phyloP scores from a whole-genome alignment of 805 yeast genomes.

The Metschnikowia cubensis region DNA sequence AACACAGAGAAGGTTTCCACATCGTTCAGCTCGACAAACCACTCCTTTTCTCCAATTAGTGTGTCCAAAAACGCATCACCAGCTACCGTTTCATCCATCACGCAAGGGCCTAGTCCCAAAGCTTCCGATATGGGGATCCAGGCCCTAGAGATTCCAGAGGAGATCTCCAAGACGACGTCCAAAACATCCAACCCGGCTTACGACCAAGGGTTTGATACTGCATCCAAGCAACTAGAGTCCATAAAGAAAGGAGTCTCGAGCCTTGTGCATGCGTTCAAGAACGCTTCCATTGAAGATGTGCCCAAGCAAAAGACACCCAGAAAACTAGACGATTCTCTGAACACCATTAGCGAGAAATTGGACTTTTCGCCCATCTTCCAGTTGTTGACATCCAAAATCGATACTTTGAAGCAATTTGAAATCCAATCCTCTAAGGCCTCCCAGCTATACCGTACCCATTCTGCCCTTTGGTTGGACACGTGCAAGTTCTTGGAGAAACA shows the following conservation, averaged over 20 bases:
- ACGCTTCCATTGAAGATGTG: not conserved
- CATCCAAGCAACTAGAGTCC: slow-evolving; percentile 25
- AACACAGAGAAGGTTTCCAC: slow-evolving; percentile 10
- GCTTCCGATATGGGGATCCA: not conserved
- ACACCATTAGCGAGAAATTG: slow-evolving; percentile 31
- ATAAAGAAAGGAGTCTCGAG: slow-evolving; percentile 16
- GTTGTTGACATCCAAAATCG: slow-evolving; percentile 26
- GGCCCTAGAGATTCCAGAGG: slow-evolving; percentile 2
- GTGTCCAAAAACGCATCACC: no score
- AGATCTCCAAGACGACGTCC: not conserved
- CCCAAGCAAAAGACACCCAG: not conserved
- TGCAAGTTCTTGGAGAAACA: slow-evolving; percentile 19
- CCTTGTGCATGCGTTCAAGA: slow-evolving; percentile 4
- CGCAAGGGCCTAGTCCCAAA: not conserved
- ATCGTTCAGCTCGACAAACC: slow-evolving; percentile 1
- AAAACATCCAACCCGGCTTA: slow-evolving; percentile 23
- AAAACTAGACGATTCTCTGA: slow-evolving; percentile 30
- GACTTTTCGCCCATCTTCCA: slow-evolving; percentile 32
- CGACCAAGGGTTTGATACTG: slow-evolving; percentile 34
- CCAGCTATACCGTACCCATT: slow-evolving; percentile 25
- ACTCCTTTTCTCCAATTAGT: not conserved
- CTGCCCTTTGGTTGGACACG: slow-evolving; percentile 28
- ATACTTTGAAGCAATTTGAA: slow-evolving; percentile 25
- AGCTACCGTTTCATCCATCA: no score
- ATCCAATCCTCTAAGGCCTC: slow-evolving; percentile 25